Percentiles rank a stretch among this genome's conserved stretches.
Evolutionary conservation across 2,329 filamentous ascomycete genomes (phyloP).

Genomic region (Biscogniauxia sp.): DNA sequence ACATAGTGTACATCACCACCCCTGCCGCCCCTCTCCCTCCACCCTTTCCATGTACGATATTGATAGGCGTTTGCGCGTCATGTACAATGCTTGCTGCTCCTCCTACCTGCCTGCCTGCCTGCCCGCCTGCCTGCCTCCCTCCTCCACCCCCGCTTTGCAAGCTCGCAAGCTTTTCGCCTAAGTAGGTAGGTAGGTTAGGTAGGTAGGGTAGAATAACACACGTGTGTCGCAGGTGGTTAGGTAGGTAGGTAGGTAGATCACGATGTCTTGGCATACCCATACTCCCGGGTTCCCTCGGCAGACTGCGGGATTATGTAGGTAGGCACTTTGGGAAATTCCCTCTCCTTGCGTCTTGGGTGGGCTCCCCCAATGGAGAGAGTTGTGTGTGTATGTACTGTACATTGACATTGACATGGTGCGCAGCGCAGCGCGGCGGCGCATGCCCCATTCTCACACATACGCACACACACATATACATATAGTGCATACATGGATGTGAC

Average conservation of each 20-base stretch:
- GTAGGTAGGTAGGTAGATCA: conserved; percentile 16
- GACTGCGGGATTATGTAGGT: conserved; percentile 9
- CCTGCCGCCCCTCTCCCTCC: too few species aligned
- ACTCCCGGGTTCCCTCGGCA: conserved; percentile 22
- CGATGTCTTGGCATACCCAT: conserved; percentile 19
- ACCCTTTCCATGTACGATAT: not conserved
- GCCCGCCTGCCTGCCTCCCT: not conserved
- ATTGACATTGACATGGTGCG: too few species aligned
- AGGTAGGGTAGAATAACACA: conserved; percentile 20
- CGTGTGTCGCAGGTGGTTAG: conserved; percentile 23
- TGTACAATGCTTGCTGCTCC: not conserved
- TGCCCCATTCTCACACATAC: too few species aligned
- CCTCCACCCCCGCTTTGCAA: conserved; percentile 12
- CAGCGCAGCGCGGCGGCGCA: too few species aligned
- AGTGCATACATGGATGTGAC: too few species aligned
- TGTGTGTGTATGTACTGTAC: too few species aligned
- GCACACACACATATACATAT: too few species aligned
- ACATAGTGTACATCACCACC: too few species aligned
- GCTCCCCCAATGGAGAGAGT: too few species aligned
- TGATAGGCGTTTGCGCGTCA: not conserved
- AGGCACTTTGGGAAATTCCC: not conserved
- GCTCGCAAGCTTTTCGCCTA: conserved; percentile 21
- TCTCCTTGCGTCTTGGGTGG: not conserved
- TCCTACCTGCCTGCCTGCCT: too few species aligned
- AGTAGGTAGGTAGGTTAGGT: too few species aligned